These are phyloP conservation scores for Fusarium chuoi DNA, from an alignment of 2,329 filamentous ascomycete species.

Conservation along the genomic window DNA sequence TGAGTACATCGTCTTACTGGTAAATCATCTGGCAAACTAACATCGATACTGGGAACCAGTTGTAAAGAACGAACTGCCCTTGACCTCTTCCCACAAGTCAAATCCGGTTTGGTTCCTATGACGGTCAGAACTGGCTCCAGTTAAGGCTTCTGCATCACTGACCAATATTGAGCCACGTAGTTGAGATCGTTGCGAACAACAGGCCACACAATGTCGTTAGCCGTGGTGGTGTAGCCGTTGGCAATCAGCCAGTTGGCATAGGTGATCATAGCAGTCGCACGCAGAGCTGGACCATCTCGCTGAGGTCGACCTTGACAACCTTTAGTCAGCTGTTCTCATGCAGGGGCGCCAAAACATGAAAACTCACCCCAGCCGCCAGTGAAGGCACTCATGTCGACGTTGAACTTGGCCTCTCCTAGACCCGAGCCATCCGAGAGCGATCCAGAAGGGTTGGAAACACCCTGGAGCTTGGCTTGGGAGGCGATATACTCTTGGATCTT, in stretches of 20 bases:
- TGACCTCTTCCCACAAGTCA: slow-evolving; percentile 87
- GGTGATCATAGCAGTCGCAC: slow-evolving; percentile 76
- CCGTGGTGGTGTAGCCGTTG: slow-evolving; percentile 71
- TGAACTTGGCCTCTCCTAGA: slow-evolving; percentile 79
- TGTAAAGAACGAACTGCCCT: slow-evolving; percentile 83
- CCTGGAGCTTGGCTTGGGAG: slow-evolving; percentile 73
- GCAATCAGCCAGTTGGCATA: slow-evolving; percentile 78
- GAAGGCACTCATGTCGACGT: slow-evolving; percentile 71
- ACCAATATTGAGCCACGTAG: slow-evolving; percentile 80
- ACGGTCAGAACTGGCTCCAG: not conserved
- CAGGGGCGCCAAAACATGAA: not conserved
- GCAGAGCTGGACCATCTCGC: slow-evolving; percentile 80
- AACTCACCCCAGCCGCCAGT: slow-evolving; percentile 71
- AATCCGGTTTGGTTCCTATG: slow-evolving; percentile 68
- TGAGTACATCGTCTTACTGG: not conserved
- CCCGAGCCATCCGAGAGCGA: slow-evolving; percentile 61
- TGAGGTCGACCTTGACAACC: slow-evolving; percentile 70
- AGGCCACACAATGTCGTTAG: slow-evolving; percentile 72
- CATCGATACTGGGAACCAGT: slow-evolving; percentile 74
- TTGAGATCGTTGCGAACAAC: slow-evolving; percentile 79
- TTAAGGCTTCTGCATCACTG: slow-evolving; percentile 1
- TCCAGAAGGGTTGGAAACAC: slow-evolving; percentile 76
- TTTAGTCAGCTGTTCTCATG: slow-evolving; percentile 12
- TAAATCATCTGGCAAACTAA: slow-evolving; percentile 35
- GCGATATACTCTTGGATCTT: slow-evolving; percentile 75